Evolutionary conservation across 768 basidiomycete species (phyloP), one percentile per base, ranked within the genome.

Genomic region (Leucosporidium yakuticum): DNA sequence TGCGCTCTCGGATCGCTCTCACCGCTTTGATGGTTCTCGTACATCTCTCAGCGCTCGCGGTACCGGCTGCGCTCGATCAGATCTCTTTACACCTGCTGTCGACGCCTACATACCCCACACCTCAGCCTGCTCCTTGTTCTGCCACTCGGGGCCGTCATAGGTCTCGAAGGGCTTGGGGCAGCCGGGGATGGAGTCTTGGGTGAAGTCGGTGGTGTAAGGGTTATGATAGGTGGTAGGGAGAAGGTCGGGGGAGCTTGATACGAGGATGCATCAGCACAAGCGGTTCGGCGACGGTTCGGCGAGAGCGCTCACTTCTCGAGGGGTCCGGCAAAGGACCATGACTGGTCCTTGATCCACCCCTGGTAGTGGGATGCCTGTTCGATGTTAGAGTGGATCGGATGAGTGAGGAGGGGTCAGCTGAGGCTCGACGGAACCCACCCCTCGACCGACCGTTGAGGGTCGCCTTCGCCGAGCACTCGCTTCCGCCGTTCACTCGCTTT

Each of bases 111-210:
- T 11, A 14, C 50, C 50, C 50, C 50, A 51, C 25, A 51, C 50
- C 4, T 51, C 50, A 4, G 50, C 50, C 14, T 51, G 50, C 50
- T 51, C 50, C 50, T 51, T 51, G 50, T 51, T 51, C 50, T 23
- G 21, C 50, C 50, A 51, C 50, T 51, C 50, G 4, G 50, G 50
- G 11, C 50, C 50, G 50, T 51, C 50, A 14, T 51, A 51, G 8
- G 21, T 51, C 50, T 51, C 50, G 21, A 51, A 51, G n/a, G 50
- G 50, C 50, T 51, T 51, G 50, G 50, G 50, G 50, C 50, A 51
- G 50, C 50, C 50, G 8, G 50, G 50, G 14, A 51, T 51, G 19
- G 50, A 51, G 25, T 51, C 50, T 21, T 51, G 50, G 23, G 25
- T 51, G 23, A 27, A 51, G 5, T 17, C 11, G 4, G 25, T 51